Evolutionary conservation across 352 stramenopile genomes (phyloP).

Genomic region (Phytophthora pisi): DNA sequence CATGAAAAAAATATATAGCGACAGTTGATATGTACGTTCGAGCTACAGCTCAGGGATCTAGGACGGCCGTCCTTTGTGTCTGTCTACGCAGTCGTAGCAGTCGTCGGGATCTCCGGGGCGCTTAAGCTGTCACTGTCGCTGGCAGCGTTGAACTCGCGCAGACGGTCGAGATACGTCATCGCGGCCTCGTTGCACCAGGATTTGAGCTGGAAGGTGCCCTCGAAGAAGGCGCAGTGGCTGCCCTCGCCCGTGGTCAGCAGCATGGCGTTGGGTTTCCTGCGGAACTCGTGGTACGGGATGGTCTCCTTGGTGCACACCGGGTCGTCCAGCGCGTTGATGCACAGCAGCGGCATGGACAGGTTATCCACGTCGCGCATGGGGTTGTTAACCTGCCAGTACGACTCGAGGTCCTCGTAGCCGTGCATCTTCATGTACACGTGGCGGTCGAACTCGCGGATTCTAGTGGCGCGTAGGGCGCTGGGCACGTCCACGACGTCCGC

Average conservation of each 20-base stretch:
- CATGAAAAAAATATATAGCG: too few relatives aligned
- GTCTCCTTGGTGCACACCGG: constrained; percentile 78
- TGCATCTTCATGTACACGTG: constrained; percentile 86
- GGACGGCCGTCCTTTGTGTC: too few relatives aligned
- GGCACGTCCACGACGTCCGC: constrained; percentile 52
- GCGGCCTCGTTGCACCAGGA: constrained; percentile 67
- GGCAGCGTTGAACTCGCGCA: constrained; percentile 47
- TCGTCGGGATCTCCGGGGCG: constrained; percentile 1
- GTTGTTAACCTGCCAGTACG: constrained; percentile 80
- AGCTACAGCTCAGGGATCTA: too few relatives aligned
- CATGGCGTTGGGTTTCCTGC: constrained; percentile 54
- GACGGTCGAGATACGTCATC: constrained; percentile 66
- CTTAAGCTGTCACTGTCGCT: constrained; percentile 12
- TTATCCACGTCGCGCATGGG: constrained; percentile 68
- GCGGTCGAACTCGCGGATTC: constrained; percentile 73
- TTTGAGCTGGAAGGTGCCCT: constrained; percentile 62
- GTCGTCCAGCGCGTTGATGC: constrained; percentile 81
- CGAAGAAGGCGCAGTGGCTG: constrained; percentile 81
- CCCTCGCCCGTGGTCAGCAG: constrained; percentile 61
- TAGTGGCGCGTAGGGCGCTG: constrained; percentile 51
- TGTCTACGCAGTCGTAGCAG: constrained; percentile 30
- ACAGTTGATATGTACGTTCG: neutral
- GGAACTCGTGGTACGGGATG: constrained; percentile 69
- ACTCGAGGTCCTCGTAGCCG: constrained; percentile 64
- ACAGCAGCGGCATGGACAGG: constrained; percentile 64